Percentiles rank a stretch among this genome's conserved stretches.
These are phyloP conservation scores for Knoxdaviesia proteae DNA, from an alignment of 2,329 filamentous ascomycete genomes.

Conservation along the genomic window DNA sequence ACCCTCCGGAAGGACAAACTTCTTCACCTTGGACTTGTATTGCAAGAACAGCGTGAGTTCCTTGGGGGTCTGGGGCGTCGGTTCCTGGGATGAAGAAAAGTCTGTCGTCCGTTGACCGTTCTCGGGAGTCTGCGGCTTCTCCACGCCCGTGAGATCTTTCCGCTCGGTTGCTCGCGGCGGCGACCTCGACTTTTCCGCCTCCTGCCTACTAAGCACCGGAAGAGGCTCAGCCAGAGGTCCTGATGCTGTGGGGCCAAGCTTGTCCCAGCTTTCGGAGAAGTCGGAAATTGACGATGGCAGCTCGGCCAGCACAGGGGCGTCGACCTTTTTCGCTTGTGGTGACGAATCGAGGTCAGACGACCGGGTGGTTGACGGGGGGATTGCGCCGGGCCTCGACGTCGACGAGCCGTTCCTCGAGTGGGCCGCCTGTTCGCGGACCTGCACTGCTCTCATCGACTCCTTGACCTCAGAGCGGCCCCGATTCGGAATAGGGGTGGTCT, in stretches of 20 bases:
- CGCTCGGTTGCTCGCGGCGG: neutral
- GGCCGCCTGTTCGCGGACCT: constrained; percentile 24
- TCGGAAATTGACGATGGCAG: constrained; percentile 1
- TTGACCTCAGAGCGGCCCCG: constrained; percentile 57
- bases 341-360: constrained; percentile 7
- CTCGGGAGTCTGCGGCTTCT: constrained; percentile 5
- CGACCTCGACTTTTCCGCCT: constrained; percentile 11
- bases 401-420: too few species aligned
- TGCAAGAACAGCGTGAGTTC: constrained; percentile 87
- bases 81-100: constrained; percentile 32
- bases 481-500: constrained; percentile 69
- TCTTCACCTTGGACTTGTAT: constrained; percentile 94
- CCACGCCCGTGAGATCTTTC: constrained; percentile 2
- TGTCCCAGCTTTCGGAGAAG: neutral
- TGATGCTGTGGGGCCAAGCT: constrained; percentile 1
- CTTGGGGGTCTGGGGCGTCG: constrained; percentile 46
- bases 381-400: too few species aligned
- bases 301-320: constrained; percentile 22
- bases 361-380: too few species aligned
- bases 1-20: constrained; percentile 74
- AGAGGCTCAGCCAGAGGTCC: constrained; percentile 32
- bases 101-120: constrained; percentile 9
- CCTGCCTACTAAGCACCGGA: constrained; percentile 13
- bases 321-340: constrained; percentile 26
- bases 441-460: constrained; percentile 59